These are phyloP conservation scores for Termitomyces sp. DNA, from an alignment of 768 basidiomycete genomes.

Conservation along the genomic window DNA sequence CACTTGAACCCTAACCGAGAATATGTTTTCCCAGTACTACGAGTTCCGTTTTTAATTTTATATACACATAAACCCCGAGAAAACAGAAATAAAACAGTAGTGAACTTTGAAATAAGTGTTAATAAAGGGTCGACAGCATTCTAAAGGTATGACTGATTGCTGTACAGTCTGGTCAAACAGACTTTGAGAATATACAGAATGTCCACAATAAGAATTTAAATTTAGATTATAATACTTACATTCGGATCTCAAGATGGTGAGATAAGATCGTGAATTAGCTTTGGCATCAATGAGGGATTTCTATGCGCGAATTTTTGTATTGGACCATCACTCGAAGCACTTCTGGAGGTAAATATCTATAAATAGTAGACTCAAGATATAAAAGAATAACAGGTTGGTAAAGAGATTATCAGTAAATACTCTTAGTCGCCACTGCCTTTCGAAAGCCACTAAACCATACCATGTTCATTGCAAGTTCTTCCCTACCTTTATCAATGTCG, in stretches of 20 bases:
- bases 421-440: neutral
- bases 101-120: neutral
- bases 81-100: neutral
- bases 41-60: too few relatives aligned
- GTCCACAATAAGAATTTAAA: neutral
- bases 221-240: too few relatives aligned
- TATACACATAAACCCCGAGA: too few relatives aligned
- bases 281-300: too few relatives aligned
- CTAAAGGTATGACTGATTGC: neutral
- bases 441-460: neutral
- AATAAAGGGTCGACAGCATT: too few relatives aligned
- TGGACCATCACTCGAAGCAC: neutral
- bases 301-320: neutral
- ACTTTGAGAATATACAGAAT: neutral
- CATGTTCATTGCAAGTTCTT: neutral
- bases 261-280: too few relatives aligned
- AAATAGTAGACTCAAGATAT: neutral
- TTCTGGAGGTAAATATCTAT: neutral
- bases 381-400: neutral
- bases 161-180: neutral
- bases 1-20: too few relatives aligned
- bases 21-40: too few relatives aligned
- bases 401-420: neutral
- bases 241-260: too few relatives aligned
- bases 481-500: neutral